phyloP scores from a whole-genome alignment of 768 basidiomycete species.

The Hypholoma fasciculare region DNA sequence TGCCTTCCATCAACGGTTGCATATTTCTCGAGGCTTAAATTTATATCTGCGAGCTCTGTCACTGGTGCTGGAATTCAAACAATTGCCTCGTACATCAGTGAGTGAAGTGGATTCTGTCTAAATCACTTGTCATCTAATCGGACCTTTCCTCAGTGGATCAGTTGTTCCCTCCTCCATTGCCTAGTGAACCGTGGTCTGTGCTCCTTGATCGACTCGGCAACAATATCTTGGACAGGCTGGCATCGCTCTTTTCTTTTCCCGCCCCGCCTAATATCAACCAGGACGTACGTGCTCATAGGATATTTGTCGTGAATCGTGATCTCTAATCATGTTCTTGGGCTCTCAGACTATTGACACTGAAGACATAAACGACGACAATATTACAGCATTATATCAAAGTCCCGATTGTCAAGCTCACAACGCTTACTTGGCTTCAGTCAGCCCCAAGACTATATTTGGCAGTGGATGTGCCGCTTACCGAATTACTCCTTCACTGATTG shows the following conservation, averaged over 20 bases:
- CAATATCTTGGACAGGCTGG: neutral
- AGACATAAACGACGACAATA: slow-evolving; percentile 1
- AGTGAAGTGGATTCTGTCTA: neutral
- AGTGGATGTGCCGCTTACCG: neutral
- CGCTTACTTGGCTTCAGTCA: neutral
- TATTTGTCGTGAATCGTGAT: too few species aligned
- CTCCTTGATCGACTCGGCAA: neutral
- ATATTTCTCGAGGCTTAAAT: neutral
- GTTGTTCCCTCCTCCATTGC: neutral
- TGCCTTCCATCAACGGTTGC: neutral
- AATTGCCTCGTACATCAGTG: neutral
- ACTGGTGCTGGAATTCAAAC: neutral
- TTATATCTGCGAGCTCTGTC: neutral
- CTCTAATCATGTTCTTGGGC: too few species aligned
- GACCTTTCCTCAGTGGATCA: neutral
- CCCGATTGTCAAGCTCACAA: slow-evolving; percentile 1
- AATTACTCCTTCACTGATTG: slow-evolving; percentile 8
- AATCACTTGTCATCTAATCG: too few species aligned
- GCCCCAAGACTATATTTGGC: neutral
- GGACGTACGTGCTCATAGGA: neutral
- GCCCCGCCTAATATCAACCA: slow-evolving; percentile 4
- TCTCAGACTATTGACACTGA: slow-evolving; percentile 1
- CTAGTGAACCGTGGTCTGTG: neutral
- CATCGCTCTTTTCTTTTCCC: slow-evolving; percentile 1
- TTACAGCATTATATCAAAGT: neutral